Evolutionary conservation across 495 filamentous ascomycete species (phyloP), one percentile per base, ranked within the genome.

Genomic region (Neurospora sp.): DNA sequence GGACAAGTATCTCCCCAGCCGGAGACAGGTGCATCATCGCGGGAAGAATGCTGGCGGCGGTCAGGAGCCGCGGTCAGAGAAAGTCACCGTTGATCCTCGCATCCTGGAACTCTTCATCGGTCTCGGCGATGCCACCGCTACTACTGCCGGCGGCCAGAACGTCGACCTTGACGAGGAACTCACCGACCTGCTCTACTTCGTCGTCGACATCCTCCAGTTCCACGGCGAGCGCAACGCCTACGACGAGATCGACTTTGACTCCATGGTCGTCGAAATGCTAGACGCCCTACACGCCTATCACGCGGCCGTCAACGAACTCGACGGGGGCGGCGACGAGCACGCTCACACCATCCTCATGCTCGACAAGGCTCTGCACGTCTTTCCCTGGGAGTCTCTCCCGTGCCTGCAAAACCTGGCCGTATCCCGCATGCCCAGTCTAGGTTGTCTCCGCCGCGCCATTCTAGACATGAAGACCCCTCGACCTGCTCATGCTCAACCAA

Each of bases 161-260:
- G 78, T 80, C 70, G 95, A 97, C 73, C 85, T 95, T 3, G 94
- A 97, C 71, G 96, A 98, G 75, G 88, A 90, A 0, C 79, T 99
- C 54, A 93, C 90, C 76, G 96, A 99, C 80, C 83, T 99, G 69
- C 87, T 99, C 1, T 97, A 97, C 81, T 98, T 98, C 78, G 93
- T 98, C 10, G 90, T 98, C 5, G 96, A 99, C 79, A 95, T 98
- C 70, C 84, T 98, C 38, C 96, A 98, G 82, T 99, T 98, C 82
- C 93, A 96, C 75, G 96, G 96, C 2, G 96, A 99, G 82, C 88
- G 90, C 39, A 98, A 98, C 80, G 96, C 96, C 3, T 98, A 97
- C 83, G 96, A 98, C 79, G 96, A 99, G 83, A 92, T 99, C 77
- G 95, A 99, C 79, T 95, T 97, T 76, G 96, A 99, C 78, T 87